phyloP scores from a whole-genome alignment of 805 yeast genomes.

The Ogataea neopini region DNA sequence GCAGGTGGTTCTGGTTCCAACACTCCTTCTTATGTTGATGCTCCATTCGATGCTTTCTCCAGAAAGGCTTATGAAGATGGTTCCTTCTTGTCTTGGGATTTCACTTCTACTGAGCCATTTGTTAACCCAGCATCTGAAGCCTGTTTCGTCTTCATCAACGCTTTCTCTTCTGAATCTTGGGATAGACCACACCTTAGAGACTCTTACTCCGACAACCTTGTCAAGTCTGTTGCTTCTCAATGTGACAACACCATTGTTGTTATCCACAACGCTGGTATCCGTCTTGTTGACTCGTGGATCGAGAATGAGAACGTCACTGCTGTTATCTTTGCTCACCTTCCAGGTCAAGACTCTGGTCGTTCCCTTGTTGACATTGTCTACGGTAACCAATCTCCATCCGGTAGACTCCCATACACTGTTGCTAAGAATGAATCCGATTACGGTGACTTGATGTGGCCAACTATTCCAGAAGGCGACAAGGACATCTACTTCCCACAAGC shows the following conservation, averaged over 20 bases:
- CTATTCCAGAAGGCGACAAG: slow-evolving; percentile 28
- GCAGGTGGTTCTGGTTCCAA: slow-evolving; percentile 72
- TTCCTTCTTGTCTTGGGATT: slow-evolving; percentile 18
- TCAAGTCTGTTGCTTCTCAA: slow-evolving; percentile 47
- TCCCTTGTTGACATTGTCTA: slow-evolving; percentile 59
- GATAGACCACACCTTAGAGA: slow-evolving; percentile 54
- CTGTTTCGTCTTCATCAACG: slow-evolving; percentile 54
- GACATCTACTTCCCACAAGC: slow-evolving; percentile 42
- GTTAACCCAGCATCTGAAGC: slow-evolving; percentile 47
- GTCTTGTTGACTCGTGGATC: slow-evolving; percentile 55
- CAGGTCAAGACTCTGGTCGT: slow-evolving; percentile 48
- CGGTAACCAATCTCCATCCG: slow-evolving; percentile 65
- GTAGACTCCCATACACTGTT: slow-evolving; percentile 62
- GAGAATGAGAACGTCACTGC: slow-evolving; percentile 60
- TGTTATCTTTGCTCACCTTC: slow-evolving; percentile 44
- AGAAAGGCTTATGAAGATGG: slow-evolving; percentile 38
- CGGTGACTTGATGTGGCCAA: slow-evolving; percentile 39
- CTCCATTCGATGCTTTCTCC: slow-evolving; percentile 58
- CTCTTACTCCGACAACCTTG: slow-evolving; percentile 54
- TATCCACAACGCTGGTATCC: slow-evolving; percentile 61
- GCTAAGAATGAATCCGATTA: slow-evolving; percentile 51
- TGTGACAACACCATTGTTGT: slow-evolving; percentile 59
- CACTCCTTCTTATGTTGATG: slow-evolving; percentile 54
- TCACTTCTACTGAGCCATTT: slow-evolving; percentile 42
- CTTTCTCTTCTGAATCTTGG: slow-evolving; percentile 62